Base-by-base conservation (phyloP, 2,329 filamentous ascomycete genomes). In the Fusarium scirpi region DNA sequence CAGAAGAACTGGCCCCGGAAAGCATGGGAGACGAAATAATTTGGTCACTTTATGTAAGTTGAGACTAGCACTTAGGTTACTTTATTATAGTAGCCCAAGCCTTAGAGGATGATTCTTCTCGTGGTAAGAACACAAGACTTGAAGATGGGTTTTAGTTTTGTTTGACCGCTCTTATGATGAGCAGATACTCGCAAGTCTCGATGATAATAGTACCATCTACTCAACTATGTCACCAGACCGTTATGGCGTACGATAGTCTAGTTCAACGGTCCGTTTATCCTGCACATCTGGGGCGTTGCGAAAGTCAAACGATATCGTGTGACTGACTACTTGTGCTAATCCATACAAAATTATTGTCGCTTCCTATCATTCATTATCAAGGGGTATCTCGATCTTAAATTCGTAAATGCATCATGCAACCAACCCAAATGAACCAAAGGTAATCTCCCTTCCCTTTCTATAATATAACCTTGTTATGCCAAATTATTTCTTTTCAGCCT, bases 341-440 rank as follows among this genome's bases (percentile, higher is more conserved):
- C 27, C 41, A 48, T 52, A 44, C n/a, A 65, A 49, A 54, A 20
- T 20, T 32, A 38, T 48, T 61, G 29, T 44, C 16, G 24, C 62
- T 65, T 65, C 24, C 40, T 56, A 49, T 56, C 46, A 25, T 38
- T 30, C 12, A 15, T 30, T 70, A 32, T 32, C 43, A 70, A 49
- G 27, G 53, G 69, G 69, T 71, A 71, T 71, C 65, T 71, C 54
- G 57, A 67, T 71, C 53, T 70, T 56, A 46, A 67, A 30, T 51
- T 69, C 65, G 55, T 72, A 58, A 63, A 70, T 58, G 46, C 60
- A 47, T 54, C 38, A 48, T 54, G 51, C 49, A 63, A 32, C 44
- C 46, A 59, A 13, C 34, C 32, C 55, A 34, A 47, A 16, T 25
- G 32, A 24, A 54, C 34, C 34, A 38, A 38, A 38, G 41, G 10